Conservation (phyloP, 306 rosid genomes). For the Leucaena leucocephala region DNA sequence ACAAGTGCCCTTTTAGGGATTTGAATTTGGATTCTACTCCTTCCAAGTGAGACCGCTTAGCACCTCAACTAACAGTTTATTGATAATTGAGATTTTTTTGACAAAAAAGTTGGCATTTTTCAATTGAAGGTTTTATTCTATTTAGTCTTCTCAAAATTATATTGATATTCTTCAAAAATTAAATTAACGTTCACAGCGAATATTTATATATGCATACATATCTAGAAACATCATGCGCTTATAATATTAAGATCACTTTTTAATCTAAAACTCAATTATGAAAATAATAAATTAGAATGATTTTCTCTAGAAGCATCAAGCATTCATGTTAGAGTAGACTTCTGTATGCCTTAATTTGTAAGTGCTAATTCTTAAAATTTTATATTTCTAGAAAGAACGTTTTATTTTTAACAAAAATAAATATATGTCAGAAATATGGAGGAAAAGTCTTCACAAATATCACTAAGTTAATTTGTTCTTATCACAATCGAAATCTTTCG, state of each 20-base stretch:
- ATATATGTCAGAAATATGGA: neutral
- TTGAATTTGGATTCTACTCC: too few species aligned
- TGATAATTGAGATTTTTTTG: too few species aligned
- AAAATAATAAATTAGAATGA: neutral
- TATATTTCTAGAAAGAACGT: neutral
- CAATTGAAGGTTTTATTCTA: too few species aligned
- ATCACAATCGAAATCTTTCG: neutral
- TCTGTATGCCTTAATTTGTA: neutral
- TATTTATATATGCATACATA: neutral
- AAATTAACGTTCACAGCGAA: too few species aligned
- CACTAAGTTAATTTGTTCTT: neutral
- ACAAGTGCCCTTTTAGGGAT: too few species aligned
- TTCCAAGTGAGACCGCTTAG: too few species aligned
- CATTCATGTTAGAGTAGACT: neutral
- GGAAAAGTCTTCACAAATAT: neutral
- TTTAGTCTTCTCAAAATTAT: too few species aligned
- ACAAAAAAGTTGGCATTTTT: too few species aligned
- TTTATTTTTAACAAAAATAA: neutral
- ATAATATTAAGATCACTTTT: neutral
- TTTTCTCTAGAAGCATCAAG: neutral
- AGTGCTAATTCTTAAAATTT: neutral
- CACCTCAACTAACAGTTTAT: too few species aligned
- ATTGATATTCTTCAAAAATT: too few species aligned
- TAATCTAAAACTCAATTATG: neutral
- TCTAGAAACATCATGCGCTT: neutral